Base-by-base conservation (phyloP, 371 early-diverging fungal species). In the Rhizopus arrhizus region DNA sequence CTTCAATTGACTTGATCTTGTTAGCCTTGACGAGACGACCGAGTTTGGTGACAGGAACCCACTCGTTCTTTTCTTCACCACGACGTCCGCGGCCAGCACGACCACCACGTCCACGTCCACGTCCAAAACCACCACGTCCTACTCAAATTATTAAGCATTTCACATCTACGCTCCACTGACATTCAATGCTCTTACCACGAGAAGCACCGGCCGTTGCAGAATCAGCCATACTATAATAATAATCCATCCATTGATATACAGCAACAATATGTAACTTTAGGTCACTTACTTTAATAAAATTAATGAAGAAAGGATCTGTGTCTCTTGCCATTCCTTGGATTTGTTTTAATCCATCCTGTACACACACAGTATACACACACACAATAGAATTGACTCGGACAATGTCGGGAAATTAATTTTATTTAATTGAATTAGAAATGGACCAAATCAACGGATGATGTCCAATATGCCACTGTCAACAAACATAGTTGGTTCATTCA, bases 41-140 rank as follows among this genome's bases (percentile, higher is more conserved):
- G 64, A 96, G 92, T 87, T 96, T 96, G 85, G 95, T 96, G 56
- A 96, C 95, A 68, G 95, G 95, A 70, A 88, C 87, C 91, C 89
- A 95, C 70, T 86, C 92, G 81, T 89, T 89, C 83, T 93, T 89
- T 57, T 88, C 92, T 61, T 92, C 93, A 70, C 87, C 87, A 70
- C 93, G 88, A 70, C 88, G 80, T 82, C 93, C 85, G 68, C 91
- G 87, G 62, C 92, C 88, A 70, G 90, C 86, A 61, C 92, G 88
- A 64, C 91, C 82, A 67, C 92, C 85, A 75, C 89, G 87, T 58
- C 86, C 89, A 74, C 90, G 88, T 56, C 91, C 90, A 79, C 90
- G 87, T 76, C 92, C 90, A 82, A 89, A 88, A 66, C 88, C 86
- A 67, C 89, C 85, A 72, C 80, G 81, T 78, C 75, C 77, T 76